Evolutionary conservation across 2,329 filamentous ascomycete species (phyloP), one percentile per base, ranked within the genome.

Genomic region (Cryoendolithus antarcticus): DNA sequence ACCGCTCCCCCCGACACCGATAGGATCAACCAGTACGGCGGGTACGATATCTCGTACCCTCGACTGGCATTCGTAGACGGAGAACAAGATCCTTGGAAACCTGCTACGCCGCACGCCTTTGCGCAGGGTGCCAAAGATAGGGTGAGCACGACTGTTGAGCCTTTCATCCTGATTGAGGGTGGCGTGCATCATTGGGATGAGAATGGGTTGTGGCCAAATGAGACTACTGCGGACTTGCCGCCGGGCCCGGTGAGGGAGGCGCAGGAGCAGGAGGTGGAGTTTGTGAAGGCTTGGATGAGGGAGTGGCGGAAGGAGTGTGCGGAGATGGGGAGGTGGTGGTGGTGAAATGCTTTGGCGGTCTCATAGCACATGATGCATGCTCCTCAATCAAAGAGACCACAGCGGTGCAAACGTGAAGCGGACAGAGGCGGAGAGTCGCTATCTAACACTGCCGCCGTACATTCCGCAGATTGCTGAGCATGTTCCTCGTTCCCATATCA

Each of bases 1-100:
- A 75, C 71, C 0, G 58, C 63, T 0, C 72, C 71, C 0, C 72
- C 85, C 0, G 66, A 86, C 38, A 62, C 80, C 0, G 68, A 75
- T 1, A 65, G 66, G 1, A 76, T 91, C 58, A 91, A 93, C 66
- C 77, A 80, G 53, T 80, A 82, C 46, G 86, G 86, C 32, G 82
- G 77, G 8, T 82, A 77, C 58, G 48, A 56, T 31, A 79, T 91
- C 49, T 71, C 72, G 33, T 86, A 85, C 54, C 73, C 79, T 1
- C 78, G 85, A 2, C 71, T 93, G 1, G 86, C 86, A 3, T 72
- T 83, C 35, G 66, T 93, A 30, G 84, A 86, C 45, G 85, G 85
- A 21, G 73, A 83, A 45, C 74, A 75, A 40, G 86, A 93, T 54
- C 84, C 85, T 0, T 93, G 86, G 86, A 72, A 80, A 11, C 74